Percentiles rank a stretch among this genome's conserved stretches.
phyloP scores from a whole-genome alignment of 1,139 yeast genomes.

The Tardiomyces digboiensis region DNA sequence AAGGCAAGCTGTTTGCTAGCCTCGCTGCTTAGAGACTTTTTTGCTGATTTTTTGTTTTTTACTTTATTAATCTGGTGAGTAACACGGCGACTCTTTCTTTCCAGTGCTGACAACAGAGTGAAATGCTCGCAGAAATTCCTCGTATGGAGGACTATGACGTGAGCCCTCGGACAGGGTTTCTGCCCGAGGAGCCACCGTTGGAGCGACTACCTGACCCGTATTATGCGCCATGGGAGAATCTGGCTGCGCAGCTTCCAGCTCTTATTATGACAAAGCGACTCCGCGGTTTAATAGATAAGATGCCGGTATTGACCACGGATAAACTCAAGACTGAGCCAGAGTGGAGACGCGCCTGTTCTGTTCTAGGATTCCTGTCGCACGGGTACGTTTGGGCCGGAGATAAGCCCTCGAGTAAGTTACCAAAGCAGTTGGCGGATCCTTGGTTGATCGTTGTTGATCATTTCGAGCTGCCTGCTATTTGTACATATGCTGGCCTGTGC shows the following conservation, averaged over 20 bases:
- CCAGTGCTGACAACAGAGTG: background rate
- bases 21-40: too few relatives aligned
- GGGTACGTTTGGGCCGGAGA: slow-evolving; percentile 83
- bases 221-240: slow-evolving; percentile 69
- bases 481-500: slow-evolving; percentile 80
- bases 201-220: slow-evolving; percentile 48
- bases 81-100: background rate
- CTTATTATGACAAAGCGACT: slow-evolving; percentile 57
- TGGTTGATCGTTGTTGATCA: slow-evolving; percentile 47
- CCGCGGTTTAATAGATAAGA: slow-evolving; percentile 46
- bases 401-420: slow-evolving; percentile 52
- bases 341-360: slow-evolving; percentile 69
- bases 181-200: slow-evolving; percentile 63
- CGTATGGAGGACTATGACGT: slow-evolving; percentile 56
- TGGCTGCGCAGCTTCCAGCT: slow-evolving; percentile 61
- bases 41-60: too few relatives aligned
- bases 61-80: too few relatives aligned
- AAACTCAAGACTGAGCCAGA: slow-evolving; percentile 38
- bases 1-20: too few relatives aligned
- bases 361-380: slow-evolving; percentile 71
- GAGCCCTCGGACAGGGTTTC: slow-evolving; percentile 62
- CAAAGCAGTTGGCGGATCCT: slow-evolving; percentile 61
- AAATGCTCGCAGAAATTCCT: slow-evolving; percentile 30
- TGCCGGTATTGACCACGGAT: slow-evolving; percentile 45
- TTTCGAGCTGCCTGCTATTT: slow-evolving; percentile 74